Percentiles rank a stretch among this genome's conserved stretches.
phyloP scores from a whole-genome alignment of 805 yeast species.

The Saccharomycopsis sp. region DNA sequence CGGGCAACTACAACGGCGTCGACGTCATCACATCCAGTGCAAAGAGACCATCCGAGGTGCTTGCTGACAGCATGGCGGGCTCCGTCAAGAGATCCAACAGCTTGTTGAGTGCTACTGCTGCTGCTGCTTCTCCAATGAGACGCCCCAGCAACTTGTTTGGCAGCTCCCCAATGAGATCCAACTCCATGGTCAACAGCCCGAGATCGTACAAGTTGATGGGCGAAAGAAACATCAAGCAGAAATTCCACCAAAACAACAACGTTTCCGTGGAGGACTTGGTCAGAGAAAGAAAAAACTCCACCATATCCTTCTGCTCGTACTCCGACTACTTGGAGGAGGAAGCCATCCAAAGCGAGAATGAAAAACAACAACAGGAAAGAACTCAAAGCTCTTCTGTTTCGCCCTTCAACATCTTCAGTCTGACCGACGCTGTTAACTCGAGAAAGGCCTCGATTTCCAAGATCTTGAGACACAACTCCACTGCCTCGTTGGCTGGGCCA shows the following conservation, averaged over 20 bases:
- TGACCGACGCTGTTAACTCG: background rate
- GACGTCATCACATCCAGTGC: background rate
- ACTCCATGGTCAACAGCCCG: background rate
- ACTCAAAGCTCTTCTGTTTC: no score
- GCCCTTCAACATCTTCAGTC: background rate
- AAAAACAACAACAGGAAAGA: no score
- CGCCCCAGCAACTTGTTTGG: slow-evolving; percentile 1
- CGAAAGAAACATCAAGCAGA: slow-evolving; percentile 4
- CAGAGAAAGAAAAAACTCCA: slow-evolving; percentile 10
- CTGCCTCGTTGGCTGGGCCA: background rate
- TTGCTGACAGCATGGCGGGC: slow-evolving; percentile 9
- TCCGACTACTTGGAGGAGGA: slow-evolving; percentile 18
- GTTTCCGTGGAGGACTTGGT: slow-evolving; percentile 20
- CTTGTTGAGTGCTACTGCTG: no score
- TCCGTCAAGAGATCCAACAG: slow-evolving; percentile 5
- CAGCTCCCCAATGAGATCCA: background rate
- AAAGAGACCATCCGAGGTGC: background rate
- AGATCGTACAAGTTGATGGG: no score
- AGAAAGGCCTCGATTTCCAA: slow-evolving; percentile 16
- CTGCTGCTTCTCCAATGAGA: background rate
- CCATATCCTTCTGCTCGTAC: slow-evolving; percentile 15
- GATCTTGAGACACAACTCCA: slow-evolving; percentile 6
- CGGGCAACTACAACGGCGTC: background rate
- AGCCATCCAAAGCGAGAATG: background rate
- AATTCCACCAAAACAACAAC: background rate